Base-by-base conservation (phyloP, 768 basidiomycete species). In the Russula abietina region DNA sequence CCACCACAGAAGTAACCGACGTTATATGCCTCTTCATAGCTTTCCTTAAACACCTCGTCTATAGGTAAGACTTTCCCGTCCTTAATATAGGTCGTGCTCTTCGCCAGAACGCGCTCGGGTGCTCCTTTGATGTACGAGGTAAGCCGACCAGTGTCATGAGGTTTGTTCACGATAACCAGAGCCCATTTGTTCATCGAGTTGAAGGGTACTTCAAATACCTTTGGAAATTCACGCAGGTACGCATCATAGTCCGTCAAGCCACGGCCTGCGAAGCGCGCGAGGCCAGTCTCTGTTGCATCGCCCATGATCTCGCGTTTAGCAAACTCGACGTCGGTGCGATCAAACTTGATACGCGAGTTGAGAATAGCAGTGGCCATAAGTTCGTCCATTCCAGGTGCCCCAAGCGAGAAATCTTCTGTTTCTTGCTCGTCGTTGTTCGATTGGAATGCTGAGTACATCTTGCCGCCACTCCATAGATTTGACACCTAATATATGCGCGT, bases 151-250 rank as follows among this genome's bases (percentile, higher is more conserved):
- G 72, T 71, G 9, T 67, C 60, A 68, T 87, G 85, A 2, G 77
- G 70, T 71, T 83, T 86, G 59, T 83, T 77, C 41, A 86, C 85
- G 51, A 86, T 85, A 52, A 84, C 83, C 56, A 88, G 71, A 24
- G 86, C 85, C 86, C 86, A 88, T 74, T 88, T 88, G 70, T 87
- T 87, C 19, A 81, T 82, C 11, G 85, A 84, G 70, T 88, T 88
- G 75, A 88, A 88, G 33, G 86, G 86, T 16, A 88, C 84, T 74
- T 87, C 85, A 64, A 88, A 88, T n/a, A 82, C 81, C 66, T 86
- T 86, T 8, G 81, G 76, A 66, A 78, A 74, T 24, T 71, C 72
- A 72, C 78, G 79, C 68, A 79, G 71, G 63, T 83, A 78, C 14
- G 67, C 74, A 66, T 87, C 86, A 65, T 84, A 88, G 61, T 81